phyloP scores from a whole-genome alignment of 768 basidiomycete genomes.

The Collybia sordida region DNA sequence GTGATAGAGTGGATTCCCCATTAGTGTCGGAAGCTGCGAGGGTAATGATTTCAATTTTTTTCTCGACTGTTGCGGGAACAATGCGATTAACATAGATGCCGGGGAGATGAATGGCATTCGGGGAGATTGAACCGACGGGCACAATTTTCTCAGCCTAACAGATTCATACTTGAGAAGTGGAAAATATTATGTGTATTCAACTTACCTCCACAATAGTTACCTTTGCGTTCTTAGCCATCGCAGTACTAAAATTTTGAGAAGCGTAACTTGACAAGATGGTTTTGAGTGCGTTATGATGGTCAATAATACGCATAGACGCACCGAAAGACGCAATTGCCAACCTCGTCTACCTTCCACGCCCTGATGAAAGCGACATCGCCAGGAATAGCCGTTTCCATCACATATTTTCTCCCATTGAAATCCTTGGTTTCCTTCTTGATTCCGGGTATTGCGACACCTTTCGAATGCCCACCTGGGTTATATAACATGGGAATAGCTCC shows the following conservation, averaged over 20 bases:
- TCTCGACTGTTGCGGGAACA: slow-evolving; percentile 73
- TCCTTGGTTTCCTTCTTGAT: slow-evolving; percentile 74
- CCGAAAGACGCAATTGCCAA: slow-evolving; percentile 91
- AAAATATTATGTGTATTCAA: not conserved
- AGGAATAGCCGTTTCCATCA: slow-evolving; percentile 77
- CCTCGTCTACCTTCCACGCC: slow-evolving; percentile 92
- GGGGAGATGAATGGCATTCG: slow-evolving; percentile 79
- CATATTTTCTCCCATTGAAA: slow-evolving; percentile 76
- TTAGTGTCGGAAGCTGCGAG: slow-evolving; percentile 51
- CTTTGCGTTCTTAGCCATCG: slow-evolving; percentile 89
- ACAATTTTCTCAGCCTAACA: slow-evolving; percentile 85
- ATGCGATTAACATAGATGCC: slow-evolving; percentile 90
- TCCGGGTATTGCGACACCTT: slow-evolving; percentile 71
- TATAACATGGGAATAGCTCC: slow-evolving; percentile 80
- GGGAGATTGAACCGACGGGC: slow-evolving; percentile 76
- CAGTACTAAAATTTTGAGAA: slow-evolving; percentile 83
- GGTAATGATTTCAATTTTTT: slow-evolving; percentile 75
- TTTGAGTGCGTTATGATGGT: not conserved
- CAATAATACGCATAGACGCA: slow-evolving; percentile 25
- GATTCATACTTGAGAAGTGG: not conserved
- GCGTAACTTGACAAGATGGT: slow-evolving; percentile 55
- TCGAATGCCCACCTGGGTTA: slow-evolving; percentile 69
- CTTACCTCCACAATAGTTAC: slow-evolving; percentile 85
- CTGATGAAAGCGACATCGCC: slow-evolving; percentile 85
- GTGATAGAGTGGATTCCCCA: slow-evolving; percentile 26